Evolutionary conservation across 169 alveolate genomes (phyloP).

Genomic region (Amoebophrya sp.): DNA sequence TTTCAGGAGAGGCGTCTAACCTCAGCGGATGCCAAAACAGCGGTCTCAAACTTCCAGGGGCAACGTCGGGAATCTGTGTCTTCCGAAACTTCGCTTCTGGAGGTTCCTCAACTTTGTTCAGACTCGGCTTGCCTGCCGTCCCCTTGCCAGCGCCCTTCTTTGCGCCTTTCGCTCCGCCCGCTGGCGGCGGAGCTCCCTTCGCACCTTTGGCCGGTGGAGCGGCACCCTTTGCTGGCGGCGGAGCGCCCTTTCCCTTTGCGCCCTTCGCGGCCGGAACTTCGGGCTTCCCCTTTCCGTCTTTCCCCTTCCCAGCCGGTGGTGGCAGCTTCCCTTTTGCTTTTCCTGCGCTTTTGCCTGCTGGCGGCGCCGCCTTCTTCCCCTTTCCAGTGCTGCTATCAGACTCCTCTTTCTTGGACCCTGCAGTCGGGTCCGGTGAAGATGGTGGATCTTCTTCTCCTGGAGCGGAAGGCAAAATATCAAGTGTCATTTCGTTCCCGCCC

Average conservation of each 20-base stretch:
- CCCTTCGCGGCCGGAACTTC: background rate
- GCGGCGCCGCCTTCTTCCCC: too few relatives aligned
- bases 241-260: background rate
- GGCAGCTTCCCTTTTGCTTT: background rate
- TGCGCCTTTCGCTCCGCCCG: background rate
- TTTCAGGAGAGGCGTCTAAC: background rate
- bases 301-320: background rate
- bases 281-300: background rate
- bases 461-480: too few relatives aligned
- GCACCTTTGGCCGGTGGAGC: constrained; percentile 21
- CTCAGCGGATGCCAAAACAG: background rate
- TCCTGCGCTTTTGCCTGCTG: background rate
- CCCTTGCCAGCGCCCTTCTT: background rate
- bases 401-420: too few relatives aligned
- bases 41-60: background rate
- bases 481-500: too few relatives aligned
- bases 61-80: background rate
- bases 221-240: background rate
- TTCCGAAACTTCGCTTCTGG: background rate
- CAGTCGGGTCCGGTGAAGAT: too few relatives aligned
- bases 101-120: too few relatives aligned
- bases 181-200: background rate
- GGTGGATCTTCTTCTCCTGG: too few relatives aligned
- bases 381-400: too few relatives aligned
- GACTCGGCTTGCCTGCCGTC: too few relatives aligned